Percentiles rank a stretch among this genome's conserved stretches.
These are phyloP conservation scores for Aspergillus bertholletiae DNA, from an alignment of 495 filamentous ascomycete genomes.

Conservation along the genomic window DNA sequence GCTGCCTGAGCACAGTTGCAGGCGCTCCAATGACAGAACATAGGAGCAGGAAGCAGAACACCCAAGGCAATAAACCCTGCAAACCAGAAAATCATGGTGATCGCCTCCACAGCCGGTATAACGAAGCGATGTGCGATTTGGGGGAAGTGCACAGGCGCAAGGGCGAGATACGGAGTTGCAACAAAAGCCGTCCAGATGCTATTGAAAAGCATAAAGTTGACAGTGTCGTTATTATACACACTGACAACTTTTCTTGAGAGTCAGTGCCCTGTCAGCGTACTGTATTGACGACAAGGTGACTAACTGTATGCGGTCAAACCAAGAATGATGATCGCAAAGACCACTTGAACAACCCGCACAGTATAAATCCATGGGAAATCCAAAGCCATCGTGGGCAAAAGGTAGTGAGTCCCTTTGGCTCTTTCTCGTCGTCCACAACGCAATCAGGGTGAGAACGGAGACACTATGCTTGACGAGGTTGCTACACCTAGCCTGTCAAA, in stretches of 20 bases:
- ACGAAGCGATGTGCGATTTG: constrained; percentile 54
- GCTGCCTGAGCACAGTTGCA: constrained; percentile 51
- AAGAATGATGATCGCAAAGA: constrained; percentile 69
- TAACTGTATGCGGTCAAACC: constrained; percentile 69
- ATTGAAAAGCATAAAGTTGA: constrained; percentile 74
- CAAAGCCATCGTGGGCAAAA: constrained; percentile 16
- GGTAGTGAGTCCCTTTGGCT: neutral
- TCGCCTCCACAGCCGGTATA: constrained; percentile 59
- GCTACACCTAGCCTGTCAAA: neutral
- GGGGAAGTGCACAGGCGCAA: constrained; percentile 59
- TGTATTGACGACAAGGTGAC: constrained; percentile 15
- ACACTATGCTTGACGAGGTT: neutral
- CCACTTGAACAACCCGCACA: constrained; percentile 58
- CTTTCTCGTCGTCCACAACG: neutral
- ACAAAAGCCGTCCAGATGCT: constrained; percentile 67
- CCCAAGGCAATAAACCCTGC: constrained; percentile 74
- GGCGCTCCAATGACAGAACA: constrained; percentile 39
- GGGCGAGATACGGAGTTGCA: constrained; percentile 59
- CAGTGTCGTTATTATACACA: constrained; percentile 23
- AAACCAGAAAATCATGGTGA: constrained; percentile 90
- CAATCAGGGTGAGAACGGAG: neutral
- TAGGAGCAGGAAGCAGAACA: constrained; percentile 49
- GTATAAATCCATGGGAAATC: constrained; percentile 50
- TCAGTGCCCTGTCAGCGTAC: constrained; percentile 3
- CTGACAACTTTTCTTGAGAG: constrained; percentile 26